Evolutionary conservation across 768 basidiomycete species (phyloP), one percentile per base, ranked within the genome.

Genomic region (Lanmaoa pseudosensibilis): DNA sequence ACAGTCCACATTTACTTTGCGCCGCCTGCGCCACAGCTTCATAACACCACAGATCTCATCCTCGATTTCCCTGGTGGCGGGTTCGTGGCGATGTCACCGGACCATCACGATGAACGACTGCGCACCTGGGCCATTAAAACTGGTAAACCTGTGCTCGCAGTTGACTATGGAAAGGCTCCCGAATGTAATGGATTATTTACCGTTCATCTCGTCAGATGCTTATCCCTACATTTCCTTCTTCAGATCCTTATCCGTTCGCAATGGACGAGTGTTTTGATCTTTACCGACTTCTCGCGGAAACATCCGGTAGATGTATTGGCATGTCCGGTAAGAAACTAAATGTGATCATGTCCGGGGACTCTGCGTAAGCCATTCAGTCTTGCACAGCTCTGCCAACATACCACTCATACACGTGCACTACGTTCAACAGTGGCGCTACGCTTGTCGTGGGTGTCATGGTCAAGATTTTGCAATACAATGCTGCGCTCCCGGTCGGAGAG

Each of bases 191-290:
- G 19, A 19, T 43, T 37, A 25, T 38, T 27, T 37, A 33, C 45
- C 19, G 5, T 55, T 56, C 40, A 55, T 47, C 50, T 58, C 36
- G 53, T 32, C 2, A 27, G 13, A 25, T 37, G 33, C 25, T 55
- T 54, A 45, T 37, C 58, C 27, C 41, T 44, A 25, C 38, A 23
- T 50, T 50, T 30, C 23, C 34, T 57, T 47, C 47, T 52, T 21
- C 50, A 94, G 96, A 98, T 78, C 97, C 96, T 13, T 99, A 94
- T 71, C 97, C 97, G 0, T 98, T 90, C 72, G 94, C 94, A 5
- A 88, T 94, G 58, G 94, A 98, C 69, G 95, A 98, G 65, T 88
- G 88, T 16, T 97, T 94, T 71, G 97, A 98, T 74, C 81, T 84
- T 6, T 99, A 97, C 71, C 81, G 83, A 32, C 77, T 91, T 9